Evolutionary conservation across 768 basidiomycete species (phyloP), one percentile per base, ranked within the genome.

Genomic region (Mycena pura): DNA sequence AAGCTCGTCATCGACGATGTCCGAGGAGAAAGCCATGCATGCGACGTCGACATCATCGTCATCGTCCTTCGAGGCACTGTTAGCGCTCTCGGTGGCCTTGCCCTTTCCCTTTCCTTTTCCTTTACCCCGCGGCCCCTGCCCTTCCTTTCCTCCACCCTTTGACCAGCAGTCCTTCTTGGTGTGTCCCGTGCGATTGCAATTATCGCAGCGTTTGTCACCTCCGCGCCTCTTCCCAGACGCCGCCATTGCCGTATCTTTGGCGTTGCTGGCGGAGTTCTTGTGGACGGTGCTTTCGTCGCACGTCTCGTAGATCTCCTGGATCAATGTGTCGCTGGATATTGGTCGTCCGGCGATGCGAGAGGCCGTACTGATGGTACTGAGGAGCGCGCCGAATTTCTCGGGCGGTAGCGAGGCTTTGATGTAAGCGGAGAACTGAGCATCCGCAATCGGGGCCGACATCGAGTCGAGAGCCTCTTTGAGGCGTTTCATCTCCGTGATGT

Each of bases 151-250:
- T 56, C 46, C 46, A 7, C 44, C 44, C 28, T 46, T 46, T 14
- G 44, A 24, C 44, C 44, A 46, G 44, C 44, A 73, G 36, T 73
- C 71, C n/a, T 36, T 40, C 31, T 34, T 53, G 3, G 65, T 60
- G 55, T 77, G 76, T 4, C 74, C 75, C 21, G 63, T 74, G 65
- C 72, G 73, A 34, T 69, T 49, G 49, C 76, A 76, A 49, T 76
- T 77, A 21, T 65, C 69, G 57, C 75, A 76, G 40, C 10, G 10
- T 3, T 24, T n/a, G 46, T 29, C 34, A 2, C 6, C 19, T 14
- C 25, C 48, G 10, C 31, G 56, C 44, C 60, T 49, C 55, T 63
- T 44, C 32, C 50, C 57, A 22, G 62, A 62, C 6, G 45, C 54
- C 21, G 49, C 31, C 44, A 29, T 31, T 5, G 46, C 46, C 11